These are phyloP conservation scores for Trypanosoma mega DNA, from an alignment of 208 protist species.

Conservation along the genomic window DNA sequence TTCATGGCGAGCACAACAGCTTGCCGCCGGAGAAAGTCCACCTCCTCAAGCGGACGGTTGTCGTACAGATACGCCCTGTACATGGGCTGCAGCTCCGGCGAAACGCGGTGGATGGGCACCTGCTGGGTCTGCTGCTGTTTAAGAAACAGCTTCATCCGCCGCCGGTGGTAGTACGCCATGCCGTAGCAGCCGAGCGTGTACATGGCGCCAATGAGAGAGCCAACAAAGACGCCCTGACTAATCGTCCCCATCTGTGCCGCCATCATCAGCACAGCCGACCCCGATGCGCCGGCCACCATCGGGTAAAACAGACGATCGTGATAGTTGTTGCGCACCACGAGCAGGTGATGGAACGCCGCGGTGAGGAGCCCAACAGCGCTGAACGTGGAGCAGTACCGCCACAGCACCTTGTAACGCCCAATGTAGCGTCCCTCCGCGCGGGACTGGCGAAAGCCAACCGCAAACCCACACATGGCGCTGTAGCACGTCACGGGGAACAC, in stretches of 20 bases:
- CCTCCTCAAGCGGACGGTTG: conserved; percentile 78
- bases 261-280: conserved; percentile 48
- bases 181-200: conserved; percentile 74
- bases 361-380: conserved; percentile 68
- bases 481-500: conserved; percentile 79
- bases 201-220: conserved; percentile 61
- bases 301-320: conserved; percentile 79
- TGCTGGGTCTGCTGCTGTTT: conserved; percentile 73
- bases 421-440: conserved; percentile 77
- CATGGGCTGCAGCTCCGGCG: conserved; percentile 82
- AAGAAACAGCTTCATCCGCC: conserved; percentile 65
- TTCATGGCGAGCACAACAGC: conserved; percentile 49
- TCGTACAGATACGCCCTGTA: conserved; percentile 84
- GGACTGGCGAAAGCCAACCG: conserved; percentile 71
- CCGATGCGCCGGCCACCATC: conserved; percentile 53
- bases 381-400: conserved; percentile 81
- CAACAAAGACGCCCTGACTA: conserved; percentile 69
- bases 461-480: conserved; percentile 52
- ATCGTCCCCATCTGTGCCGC: conserved; percentile 67
- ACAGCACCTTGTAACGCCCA: conserved; percentile 72
- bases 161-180: conserved; percentile 74
- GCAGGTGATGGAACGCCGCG: conserved; percentile 69
- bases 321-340: conserved; percentile 80
- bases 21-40: conserved; percentile 43
- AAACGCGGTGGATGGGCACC: conserved; percentile 78